Base-by-base conservation (phyloP, 371 early-diverging fungal genomes). In the Mortierella sp. region DNA sequence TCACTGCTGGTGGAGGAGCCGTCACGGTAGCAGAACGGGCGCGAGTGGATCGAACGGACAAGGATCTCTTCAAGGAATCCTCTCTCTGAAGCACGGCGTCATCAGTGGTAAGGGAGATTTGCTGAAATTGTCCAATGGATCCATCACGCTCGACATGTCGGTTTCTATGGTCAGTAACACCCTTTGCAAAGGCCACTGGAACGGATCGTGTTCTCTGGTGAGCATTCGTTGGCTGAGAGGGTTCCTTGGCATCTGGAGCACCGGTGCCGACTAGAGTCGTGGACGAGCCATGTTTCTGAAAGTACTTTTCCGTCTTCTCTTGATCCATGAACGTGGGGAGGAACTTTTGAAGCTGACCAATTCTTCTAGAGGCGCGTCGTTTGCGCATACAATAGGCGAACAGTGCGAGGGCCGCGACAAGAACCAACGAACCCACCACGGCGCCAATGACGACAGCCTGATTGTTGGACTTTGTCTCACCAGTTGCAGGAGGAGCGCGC, bases 301-400 rank as follows among this genome's bases (percentile, higher is more conserved):
- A 74, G 37, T 74, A 74, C 34, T 58, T 67, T 43, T 67, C 74
- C 13, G 74, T 67, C 54, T 68, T 63, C 50, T 74, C 68, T 53
- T 74, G 54, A 48, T 74, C 74, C 68, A 74, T 67, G 24, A 74
- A 74, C 4, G 74, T 74, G 0, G 74, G 74, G 19, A 74, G 57
- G 60, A 74, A 74, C n/a, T 46, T 37, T 19, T 67, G 67, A n/a
- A 74, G 48, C 45, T 74, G 74, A 1, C 68, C 68, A 45, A 74
- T 74, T n/a, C 64, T 45, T 24, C 68, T 55, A 1, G 68, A 67
- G 24, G 74, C 74, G 24, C 68, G 63, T 45, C 74, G 54, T 46
- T 62, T 62, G 40, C 68, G 67, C 39, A 74, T 60, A 27, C 74
- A 74, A 34, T 50, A 63, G 24, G 59, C 67, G 22, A 74, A 63